phyloP scores from a whole-genome alignment of 2,329 filamentous ascomycete species.

The Aspergillus uvarum region DNA sequence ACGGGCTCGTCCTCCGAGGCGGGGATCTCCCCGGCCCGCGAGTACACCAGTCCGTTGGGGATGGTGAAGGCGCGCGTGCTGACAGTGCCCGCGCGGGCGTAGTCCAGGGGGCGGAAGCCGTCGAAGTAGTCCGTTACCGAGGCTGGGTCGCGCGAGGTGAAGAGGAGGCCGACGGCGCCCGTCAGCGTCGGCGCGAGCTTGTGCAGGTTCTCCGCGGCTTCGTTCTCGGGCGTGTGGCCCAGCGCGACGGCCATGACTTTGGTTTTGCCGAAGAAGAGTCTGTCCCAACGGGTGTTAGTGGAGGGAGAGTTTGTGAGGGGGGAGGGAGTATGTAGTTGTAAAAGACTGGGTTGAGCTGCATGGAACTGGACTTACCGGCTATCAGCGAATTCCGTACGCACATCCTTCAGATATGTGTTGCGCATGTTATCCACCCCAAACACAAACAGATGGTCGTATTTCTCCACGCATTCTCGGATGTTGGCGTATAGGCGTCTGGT shows the following conservation, averaged over 20 bases:
- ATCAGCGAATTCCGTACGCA: conserved; percentile 80
- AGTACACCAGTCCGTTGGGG: conserved; percentile 79
- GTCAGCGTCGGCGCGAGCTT: conserved; percentile 66
- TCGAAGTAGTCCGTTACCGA: conserved; percentile 72
- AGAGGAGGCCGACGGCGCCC: conserved; percentile 85
- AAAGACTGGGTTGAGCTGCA: no score
- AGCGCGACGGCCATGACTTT: conserved; percentile 98
- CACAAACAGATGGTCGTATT: conserved; percentile 89
- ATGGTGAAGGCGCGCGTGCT: conserved; percentile 76
- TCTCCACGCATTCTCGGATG: conserved; percentile 78
- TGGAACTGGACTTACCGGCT: conserved; percentile 62
- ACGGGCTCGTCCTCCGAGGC: conserved; percentile 80
- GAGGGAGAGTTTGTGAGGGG: no score
- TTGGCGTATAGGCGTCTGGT: conserved; percentile 85
- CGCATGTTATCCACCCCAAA: conserved; percentile 97
- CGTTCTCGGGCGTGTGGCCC: conserved; percentile 72
- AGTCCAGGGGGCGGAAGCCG: conserved; percentile 74
- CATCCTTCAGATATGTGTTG: conserved; percentile 91
- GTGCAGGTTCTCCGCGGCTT: conserved; percentile 76
- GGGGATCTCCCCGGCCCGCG: conserved; percentile 73
- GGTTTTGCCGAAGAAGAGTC: conserved; percentile 98
- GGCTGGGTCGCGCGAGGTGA: conserved; percentile 73
- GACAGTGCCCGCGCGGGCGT: conserved; percentile 78
- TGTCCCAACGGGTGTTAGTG: conserved; percentile 34
- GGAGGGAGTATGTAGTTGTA: no score